phyloP scores from a whole-genome alignment of 768 basidiomycete genomes.

The Calocybe gangraenosa region DNA sequence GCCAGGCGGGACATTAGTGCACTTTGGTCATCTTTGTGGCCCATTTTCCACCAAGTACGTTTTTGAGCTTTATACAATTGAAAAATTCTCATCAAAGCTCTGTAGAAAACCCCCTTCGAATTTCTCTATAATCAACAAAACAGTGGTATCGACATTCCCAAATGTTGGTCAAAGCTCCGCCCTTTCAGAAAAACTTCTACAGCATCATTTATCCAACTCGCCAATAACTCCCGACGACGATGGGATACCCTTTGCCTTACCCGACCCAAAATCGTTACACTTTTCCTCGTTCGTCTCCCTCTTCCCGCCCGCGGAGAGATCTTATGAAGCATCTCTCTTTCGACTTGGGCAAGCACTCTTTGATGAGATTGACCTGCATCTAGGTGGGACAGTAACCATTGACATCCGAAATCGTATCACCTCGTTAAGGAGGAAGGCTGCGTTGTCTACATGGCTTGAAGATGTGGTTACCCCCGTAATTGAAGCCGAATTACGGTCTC shows the following conservation, averaged over 20 bases:
- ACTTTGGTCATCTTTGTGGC: constrained; percentile 70
- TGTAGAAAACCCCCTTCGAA: constrained; percentile 54
- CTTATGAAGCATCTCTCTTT: constrained; percentile 77
- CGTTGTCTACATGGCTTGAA: constrained; percentile 83
- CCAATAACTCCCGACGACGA: constrained; percentile 67
- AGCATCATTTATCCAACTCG: constrained; percentile 73
- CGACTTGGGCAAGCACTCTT: constrained; percentile 88
- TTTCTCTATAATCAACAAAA: constrained; percentile 53
- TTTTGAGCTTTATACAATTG: neutral
- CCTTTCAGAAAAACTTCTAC: constrained; percentile 59
- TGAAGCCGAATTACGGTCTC: constrained; percentile 56
- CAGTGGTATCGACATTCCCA: constrained; percentile 39
- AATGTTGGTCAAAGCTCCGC: constrained; percentile 27
- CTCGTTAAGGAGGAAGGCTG: constrained; percentile 69
- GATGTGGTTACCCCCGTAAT: constrained; percentile 64
- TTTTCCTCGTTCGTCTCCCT: constrained; percentile 77
- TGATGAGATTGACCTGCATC: constrained; percentile 69
- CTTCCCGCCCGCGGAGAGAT: constrained; percentile 66
- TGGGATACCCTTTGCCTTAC: constrained; percentile 65
- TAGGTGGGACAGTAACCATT: constrained; percentile 49
- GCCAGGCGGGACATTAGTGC: constrained; percentile 68
- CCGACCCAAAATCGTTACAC: constrained; percentile 51
- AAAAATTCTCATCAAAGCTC: constrained; percentile 3
- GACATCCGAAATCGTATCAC: constrained; percentile 60
- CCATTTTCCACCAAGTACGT: constrained; percentile 53